Evolutionary conservation across 257 asterid genomes (phyloP).

Genomic region (Solanum commersonii): DNA sequence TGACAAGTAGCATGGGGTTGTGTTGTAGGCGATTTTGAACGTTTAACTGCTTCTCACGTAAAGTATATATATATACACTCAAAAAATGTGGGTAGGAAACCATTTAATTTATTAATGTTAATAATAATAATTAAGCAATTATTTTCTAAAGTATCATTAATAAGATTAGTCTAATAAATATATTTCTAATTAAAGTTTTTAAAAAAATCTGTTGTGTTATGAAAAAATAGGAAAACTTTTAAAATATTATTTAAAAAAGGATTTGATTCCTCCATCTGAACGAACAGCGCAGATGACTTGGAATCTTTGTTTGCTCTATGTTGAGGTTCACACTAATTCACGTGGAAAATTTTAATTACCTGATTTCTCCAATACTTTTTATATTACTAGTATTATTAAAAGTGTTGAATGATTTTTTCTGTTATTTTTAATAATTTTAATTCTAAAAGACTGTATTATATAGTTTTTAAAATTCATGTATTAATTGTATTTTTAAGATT

Average conservation of each 20-base stretch:
- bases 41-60: neutral
- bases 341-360: neutral
- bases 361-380: neutral
- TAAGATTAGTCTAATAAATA: too few relatives aligned
- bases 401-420: neutral
- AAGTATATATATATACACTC: neutral
- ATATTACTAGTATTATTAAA: neutral
- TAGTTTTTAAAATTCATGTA: too few relatives aligned
- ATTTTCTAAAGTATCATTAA: neutral
- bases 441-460: neutral
- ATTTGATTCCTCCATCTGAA: neutral
- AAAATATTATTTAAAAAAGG: neutral
- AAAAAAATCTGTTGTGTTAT: fast-evolving
- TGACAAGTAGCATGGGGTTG: neutral
- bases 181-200: too few relatives aligned
- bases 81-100: neutral
- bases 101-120: too few relatives aligned
- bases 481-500: too few relatives aligned
- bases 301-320: neutral
- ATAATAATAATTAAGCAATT: neutral
- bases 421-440: neutral
- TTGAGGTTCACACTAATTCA: neutral
- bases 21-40: neutral
- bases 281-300: neutral
- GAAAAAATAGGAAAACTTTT: neutral